phyloP scores from a whole-genome alignment of 345 rosid species.

The Nasturtium officinale region DNA sequence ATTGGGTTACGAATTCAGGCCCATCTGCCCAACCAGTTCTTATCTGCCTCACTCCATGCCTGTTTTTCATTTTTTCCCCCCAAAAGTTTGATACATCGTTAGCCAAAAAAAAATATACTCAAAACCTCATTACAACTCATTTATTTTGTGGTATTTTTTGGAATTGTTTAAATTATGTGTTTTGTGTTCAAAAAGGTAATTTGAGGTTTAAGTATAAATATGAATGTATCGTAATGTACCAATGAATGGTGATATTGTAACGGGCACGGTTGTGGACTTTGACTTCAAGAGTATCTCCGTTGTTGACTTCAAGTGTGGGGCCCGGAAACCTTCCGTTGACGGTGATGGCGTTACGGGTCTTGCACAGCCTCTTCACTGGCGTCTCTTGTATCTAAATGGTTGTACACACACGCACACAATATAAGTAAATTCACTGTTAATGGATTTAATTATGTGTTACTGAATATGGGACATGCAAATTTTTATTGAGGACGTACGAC shows the following conservation, averaged over 20 bases:
- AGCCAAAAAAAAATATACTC: background rate
- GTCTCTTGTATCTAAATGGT: constrained; percentile 71
- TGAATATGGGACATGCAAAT: background rate
- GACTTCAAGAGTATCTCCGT: constrained; percentile 75
- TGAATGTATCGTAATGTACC: constrained; percentile 50
- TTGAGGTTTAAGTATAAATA: background rate
- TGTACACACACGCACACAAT: background rate
- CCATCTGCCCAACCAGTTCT: constrained; percentile 97
- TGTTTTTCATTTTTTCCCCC: constrained; percentile 14
- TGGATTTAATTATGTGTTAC: background rate
- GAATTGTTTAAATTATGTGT: background rate
- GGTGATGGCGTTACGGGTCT: constrained; percentile 68
- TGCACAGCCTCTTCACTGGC: constrained; percentile 94
- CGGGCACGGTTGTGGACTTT: constrained; percentile 66
- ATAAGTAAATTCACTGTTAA: background rate
- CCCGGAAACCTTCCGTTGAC: constrained; percentile 97
- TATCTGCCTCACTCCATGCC: constrained; percentile 92
- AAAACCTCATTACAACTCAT: background rate
- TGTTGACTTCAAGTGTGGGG: constrained; percentile 72
- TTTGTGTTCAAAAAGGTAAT: background rate
- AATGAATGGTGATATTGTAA: constrained; percentile 84
- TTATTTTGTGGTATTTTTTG: background rate
- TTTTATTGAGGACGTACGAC: constrained; percentile 53
- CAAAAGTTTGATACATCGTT: background rate
- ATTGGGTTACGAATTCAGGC: constrained; percentile 91